Percentiles rank a stretch among this genome's conserved stretches.
These are phyloP conservation scores for Jackrogersella multiformis DNA, from an alignment of 495 filamentous ascomycete species.

Conservation along the genomic window DNA sequence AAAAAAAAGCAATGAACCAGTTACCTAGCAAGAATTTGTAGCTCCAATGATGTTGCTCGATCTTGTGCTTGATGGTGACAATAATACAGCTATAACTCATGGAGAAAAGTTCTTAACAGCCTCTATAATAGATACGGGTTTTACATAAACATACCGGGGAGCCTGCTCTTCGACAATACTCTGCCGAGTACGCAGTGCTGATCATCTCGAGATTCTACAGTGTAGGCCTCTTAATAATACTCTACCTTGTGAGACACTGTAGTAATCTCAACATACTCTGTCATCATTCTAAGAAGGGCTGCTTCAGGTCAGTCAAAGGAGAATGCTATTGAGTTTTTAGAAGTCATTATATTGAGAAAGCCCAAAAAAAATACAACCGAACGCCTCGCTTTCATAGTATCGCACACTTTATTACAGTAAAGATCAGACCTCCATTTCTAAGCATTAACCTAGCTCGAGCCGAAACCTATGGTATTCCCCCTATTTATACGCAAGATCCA, in stretches of 20 bases:
- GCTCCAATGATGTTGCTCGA: background rate
- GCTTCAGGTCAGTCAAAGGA: background rate
- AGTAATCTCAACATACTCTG: no score
- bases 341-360: background rate
- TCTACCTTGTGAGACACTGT: no score
- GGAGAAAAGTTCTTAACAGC: no score
- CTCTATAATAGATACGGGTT: no score
- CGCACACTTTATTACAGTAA: background rate
- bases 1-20: conserved; percentile 12
- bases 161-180: no score
- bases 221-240: no score
- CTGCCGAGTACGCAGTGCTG: no score
- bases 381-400: conserved; percentile 28
- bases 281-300: background rate
- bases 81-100: no score
- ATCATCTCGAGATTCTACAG: no score
- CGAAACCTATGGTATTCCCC: background rate
- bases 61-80: no score
- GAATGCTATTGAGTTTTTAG: no score
- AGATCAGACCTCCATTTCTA: background rate
- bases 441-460: background rate
- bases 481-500: background rate
- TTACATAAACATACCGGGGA: no score
- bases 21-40: background rate
- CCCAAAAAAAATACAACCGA: background rate